Evolutionary conservation across 2,329 filamentous ascomycete species (phyloP).

Genomic region (Shiraia sp.): DNA sequence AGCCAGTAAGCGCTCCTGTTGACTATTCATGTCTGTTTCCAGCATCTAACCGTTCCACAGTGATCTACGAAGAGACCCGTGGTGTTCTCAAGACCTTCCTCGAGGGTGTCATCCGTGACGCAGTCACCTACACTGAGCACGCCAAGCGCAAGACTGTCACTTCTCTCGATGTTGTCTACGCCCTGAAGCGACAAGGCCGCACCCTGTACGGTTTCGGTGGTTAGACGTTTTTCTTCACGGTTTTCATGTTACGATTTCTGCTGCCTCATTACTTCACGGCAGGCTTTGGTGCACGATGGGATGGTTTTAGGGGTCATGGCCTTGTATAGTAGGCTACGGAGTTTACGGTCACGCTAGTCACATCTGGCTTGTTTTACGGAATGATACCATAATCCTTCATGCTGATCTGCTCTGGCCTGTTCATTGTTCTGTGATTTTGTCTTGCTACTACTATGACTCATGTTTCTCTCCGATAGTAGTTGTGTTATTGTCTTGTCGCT

Average conservation of each 20-base stretch:
- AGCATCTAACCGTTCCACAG: constrained; percentile 43
- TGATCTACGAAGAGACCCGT: constrained; percentile 81
- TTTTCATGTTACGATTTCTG: constrained; percentile 44
- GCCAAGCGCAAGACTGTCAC: constrained; percentile 82
- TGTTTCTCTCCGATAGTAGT: background rate
- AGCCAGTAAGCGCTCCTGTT: constrained; percentile 46
- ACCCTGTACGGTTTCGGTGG: constrained; percentile 88
- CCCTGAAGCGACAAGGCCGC: constrained; percentile 67
- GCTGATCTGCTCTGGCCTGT: too few relatives aligned
- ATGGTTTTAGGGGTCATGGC: constrained; percentile 32
- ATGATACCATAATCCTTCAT: constrained; percentile 43
- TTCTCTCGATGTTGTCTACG: constrained; percentile 67
- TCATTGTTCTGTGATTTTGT: too few relatives aligned
- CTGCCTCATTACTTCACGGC: constrained; percentile 52
- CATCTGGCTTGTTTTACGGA: constrained; percentile 34
- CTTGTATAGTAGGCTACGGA: constrained; percentile 42
- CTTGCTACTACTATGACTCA: background rate
- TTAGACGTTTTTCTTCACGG: constrained; percentile 56
- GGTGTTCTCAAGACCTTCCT: constrained; percentile 80
- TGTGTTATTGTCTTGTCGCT: too few relatives aligned
- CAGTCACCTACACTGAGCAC: constrained; percentile 78
- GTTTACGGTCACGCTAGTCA: constrained; percentile 37
- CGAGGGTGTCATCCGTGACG: constrained; percentile 75
- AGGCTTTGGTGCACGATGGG: constrained; percentile 60
- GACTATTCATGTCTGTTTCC: constrained; percentile 1